A percentile compares a stretch with the other conserved stretches of the same genome.
Conservation (phyloP, 2,329 filamentous ascomycete genomes). For the Escovopsis sp. region DNA sequence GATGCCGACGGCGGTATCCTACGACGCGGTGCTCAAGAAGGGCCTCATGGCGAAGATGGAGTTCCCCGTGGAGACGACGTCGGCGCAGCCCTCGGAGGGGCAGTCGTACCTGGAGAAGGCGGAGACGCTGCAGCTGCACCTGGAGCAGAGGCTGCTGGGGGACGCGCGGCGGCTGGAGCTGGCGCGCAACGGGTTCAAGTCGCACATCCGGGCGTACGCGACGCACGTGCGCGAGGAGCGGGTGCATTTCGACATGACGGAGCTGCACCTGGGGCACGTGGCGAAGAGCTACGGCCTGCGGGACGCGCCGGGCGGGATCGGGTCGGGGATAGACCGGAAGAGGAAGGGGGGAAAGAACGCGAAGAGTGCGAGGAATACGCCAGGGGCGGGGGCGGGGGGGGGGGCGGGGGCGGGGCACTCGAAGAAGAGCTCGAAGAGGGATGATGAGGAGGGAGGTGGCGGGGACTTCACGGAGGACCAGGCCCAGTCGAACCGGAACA, state of each 20-base stretch:
- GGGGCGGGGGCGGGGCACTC: constrained; percentile 4
- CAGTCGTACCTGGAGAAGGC: constrained; percentile 34
- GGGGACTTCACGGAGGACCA: constrained; percentile 17
- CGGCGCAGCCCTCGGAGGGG: constrained; percentile 21
- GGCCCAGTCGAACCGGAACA: constrained; percentile 19
- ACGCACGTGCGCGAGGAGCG: constrained; percentile 82
- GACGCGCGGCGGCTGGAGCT: constrained; percentile 59
- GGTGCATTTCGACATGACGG: constrained; percentile 77
- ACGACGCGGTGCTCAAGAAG: constrained; percentile 45
- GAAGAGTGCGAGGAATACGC: constrained; percentile 3
- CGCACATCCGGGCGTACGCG: constrained; percentile 85
- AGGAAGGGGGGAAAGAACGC: constrained; percentile 20
- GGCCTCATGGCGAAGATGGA: constrained; percentile 46
- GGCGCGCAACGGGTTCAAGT: constrained; percentile 74
- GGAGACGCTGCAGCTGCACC: constrained; percentile 41
- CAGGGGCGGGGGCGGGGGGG: too few species aligned
- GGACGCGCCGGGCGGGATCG: constrained; percentile 76
- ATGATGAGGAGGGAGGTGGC: constrained; percentile 22
- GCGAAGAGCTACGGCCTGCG: constrained; percentile 87
- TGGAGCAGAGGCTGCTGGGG: constrained; percentile 43
- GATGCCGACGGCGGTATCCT: constrained; percentile 33
- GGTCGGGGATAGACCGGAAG: constrained; percentile 36
- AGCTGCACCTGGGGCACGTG: constrained; percentile 79
- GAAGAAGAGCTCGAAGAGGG: not conserved
- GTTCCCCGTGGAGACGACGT: constrained; percentile 55